Conservation (phyloP, 2,329 filamentous ascomycete genomes). For the Cladosporium oxysporum region DNA sequence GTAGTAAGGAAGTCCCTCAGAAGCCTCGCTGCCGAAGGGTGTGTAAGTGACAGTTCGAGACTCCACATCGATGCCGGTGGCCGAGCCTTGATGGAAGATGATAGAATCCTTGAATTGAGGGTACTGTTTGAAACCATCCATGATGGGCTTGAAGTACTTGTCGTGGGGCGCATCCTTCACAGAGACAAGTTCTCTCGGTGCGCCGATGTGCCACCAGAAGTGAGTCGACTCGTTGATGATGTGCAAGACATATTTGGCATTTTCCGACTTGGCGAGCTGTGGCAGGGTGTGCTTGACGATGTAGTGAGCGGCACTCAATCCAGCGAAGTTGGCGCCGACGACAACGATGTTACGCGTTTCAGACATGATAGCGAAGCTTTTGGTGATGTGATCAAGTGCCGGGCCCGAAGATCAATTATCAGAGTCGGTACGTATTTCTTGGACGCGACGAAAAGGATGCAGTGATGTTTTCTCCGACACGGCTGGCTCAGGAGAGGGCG, state of each 20-base stretch:
- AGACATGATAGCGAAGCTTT: conserved; percentile 29
- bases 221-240: conserved; percentile 56
- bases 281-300: conserved; percentile 56
- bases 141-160: conserved; percentile 53
- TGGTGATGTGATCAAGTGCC: background rate
- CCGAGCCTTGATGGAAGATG: conserved; percentile 52
- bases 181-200: conserved; percentile 56
- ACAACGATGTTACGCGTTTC: conserved; percentile 51
- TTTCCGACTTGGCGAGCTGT: conserved; percentile 32
- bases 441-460: background rate
- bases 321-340: conserved; percentile 56
- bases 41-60: conserved; percentile 48
- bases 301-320: conserved; percentile 55
- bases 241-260: conserved; percentile 52
- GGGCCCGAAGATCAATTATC: background rate
- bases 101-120: conserved; percentile 39
- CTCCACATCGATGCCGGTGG: conserved; percentile 48
- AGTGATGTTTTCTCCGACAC: background rate
- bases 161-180: conserved; percentile 49
- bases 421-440: conserved; percentile 1
- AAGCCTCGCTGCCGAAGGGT: conserved; percentile 33
- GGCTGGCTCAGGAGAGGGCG: conserved; percentile 6
- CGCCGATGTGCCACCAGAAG: conserved; percentile 56
- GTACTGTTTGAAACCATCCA: conserved; percentile 55
- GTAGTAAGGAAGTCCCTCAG: conserved; percentile 49